These are phyloP conservation scores for Linnemannia hyalina DNA, from an alignment of 192 early-diverging fungal genomes.

Conservation along the genomic window DNA sequence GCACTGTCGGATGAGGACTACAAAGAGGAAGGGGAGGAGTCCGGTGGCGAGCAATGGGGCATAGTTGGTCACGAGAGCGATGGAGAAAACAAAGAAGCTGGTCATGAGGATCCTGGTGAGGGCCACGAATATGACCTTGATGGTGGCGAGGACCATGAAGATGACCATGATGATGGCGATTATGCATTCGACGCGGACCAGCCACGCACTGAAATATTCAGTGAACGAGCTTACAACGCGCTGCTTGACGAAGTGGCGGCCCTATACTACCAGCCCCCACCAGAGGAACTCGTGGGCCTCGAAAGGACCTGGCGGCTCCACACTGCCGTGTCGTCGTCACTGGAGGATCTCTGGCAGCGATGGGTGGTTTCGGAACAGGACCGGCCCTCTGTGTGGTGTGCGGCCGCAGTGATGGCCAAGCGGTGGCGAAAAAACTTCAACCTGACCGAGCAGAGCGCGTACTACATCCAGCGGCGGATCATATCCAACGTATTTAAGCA, in stretches of 20 bases:
- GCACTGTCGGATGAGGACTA: neutral
- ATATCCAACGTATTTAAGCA: neutral
- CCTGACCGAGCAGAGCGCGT: neutral
- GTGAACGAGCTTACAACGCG: neutral
- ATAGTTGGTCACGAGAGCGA: no score
- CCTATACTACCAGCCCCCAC: neutral
- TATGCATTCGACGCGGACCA: neutral
- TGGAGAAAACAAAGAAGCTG: neutral
- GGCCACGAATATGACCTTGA: no score
- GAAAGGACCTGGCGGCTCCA: neutral
- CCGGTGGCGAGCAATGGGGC: no score
- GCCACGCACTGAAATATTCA: neutral
- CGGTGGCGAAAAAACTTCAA: neutral
- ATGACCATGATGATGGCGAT: neutral
- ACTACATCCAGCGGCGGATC: neutral
- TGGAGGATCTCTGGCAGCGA: conserved; percentile 5
- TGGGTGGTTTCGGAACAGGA: neutral
- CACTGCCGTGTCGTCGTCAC: neutral
- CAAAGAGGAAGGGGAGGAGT: neutral
- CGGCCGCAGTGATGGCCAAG: neutral
- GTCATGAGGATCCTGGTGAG: neutral
- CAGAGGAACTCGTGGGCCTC: neutral
- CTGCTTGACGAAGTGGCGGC: neutral
- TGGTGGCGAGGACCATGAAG: neutral
- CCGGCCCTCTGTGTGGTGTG: neutral